These are phyloP conservation scores for Phytophthora hybrid DNA, from an alignment of 352 stramenopile genomes.

Conservation along the genomic window DNA sequence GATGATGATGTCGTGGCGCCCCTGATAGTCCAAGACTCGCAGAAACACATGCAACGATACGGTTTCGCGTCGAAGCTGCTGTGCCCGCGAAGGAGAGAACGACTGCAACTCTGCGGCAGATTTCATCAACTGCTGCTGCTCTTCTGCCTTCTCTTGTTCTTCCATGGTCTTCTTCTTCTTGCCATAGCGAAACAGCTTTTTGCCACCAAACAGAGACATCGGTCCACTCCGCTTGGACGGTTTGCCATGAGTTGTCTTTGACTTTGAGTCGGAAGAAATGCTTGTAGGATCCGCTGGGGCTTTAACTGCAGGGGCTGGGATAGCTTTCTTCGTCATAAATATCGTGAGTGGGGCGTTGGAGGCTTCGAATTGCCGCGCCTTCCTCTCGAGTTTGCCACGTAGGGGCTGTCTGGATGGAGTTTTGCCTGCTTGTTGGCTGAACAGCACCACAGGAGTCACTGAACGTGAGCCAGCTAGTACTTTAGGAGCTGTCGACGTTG, in stretches of 20 bases:
- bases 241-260: not conserved
- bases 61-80: conserved; percentile 31
- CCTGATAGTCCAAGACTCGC: conserved; percentile 34
- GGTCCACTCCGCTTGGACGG: conserved; percentile 18
- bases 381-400: conserved; percentile 40
- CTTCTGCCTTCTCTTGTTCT: conserved; percentile 15
- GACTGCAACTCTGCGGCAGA: conserved; percentile 11
- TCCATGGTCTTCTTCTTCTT: conserved; percentile 38
- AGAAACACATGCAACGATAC: conserved; percentile 45
- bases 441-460: conserved; percentile 23
- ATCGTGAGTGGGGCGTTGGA: conserved; percentile 29
- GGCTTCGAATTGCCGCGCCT: conserved; percentile 44
- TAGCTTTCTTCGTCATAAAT: conserved; percentile 40
- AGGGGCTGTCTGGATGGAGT: conserved; percentile 21
- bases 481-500: not conserved
- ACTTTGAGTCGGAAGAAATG: not conserved
- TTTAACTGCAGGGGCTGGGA: conserved; percentile 13
- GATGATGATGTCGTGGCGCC: conserved; percentile 27
- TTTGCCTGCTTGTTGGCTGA: conserved; percentile 46
- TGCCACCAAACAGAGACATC: conserved; percentile 28
- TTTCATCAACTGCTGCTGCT: conserved; percentile 21
- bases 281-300: not conserved
- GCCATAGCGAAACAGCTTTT: conserved; percentile 36
- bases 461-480: not conserved
- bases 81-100: conserved; percentile 31